These are phyloP conservation scores for Allium sativum DNA, from an alignment of 106 monocot species.

Conservation along the genomic window DNA sequence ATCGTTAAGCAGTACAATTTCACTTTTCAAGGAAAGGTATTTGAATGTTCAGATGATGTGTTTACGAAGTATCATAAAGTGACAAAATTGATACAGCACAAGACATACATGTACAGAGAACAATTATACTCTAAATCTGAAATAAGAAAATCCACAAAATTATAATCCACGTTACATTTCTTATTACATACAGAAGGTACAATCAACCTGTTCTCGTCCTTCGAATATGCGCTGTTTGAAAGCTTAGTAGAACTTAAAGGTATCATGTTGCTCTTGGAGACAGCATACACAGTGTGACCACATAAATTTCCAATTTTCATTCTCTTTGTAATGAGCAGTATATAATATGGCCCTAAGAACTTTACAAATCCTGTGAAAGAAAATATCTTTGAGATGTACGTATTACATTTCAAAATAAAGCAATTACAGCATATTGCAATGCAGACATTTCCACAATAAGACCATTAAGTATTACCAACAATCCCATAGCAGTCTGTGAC, in stretches of 20 bases:
- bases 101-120: too few species aligned
- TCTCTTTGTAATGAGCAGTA: conserved; percentile 86
- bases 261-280: conserved; percentile 64
- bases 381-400: not conserved
- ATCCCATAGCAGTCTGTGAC: conserved; percentile 91
- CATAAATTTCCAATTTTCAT: conserved; percentile 66
- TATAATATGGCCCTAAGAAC: conserved; percentile 89
- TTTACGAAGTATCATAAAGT: too few species aligned
- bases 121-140: not conserved
- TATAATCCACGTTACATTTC: conserved; percentile 22
- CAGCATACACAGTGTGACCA: conserved; percentile 63
- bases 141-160: conserved; percentile 5
- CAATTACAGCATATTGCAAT: too few species aligned
- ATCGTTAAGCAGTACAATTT: too few species aligned
- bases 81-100: too few species aligned
- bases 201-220: conserved; percentile 74
- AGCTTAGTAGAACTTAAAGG: conserved; percentile 30
- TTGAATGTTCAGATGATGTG: too few species aligned
- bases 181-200: conserved; percentile 14
- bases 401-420: not conserved
- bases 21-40: too few species aligned
- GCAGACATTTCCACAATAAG: too few species aligned
- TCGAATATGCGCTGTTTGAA: conserved; percentile 34
- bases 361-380: conserved; percentile 73
- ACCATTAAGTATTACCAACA: conserved; percentile 38